Evolutionary conservation across 106 monocot genomes (phyloP).

Genomic region (Vanilla planifolia): DNA sequence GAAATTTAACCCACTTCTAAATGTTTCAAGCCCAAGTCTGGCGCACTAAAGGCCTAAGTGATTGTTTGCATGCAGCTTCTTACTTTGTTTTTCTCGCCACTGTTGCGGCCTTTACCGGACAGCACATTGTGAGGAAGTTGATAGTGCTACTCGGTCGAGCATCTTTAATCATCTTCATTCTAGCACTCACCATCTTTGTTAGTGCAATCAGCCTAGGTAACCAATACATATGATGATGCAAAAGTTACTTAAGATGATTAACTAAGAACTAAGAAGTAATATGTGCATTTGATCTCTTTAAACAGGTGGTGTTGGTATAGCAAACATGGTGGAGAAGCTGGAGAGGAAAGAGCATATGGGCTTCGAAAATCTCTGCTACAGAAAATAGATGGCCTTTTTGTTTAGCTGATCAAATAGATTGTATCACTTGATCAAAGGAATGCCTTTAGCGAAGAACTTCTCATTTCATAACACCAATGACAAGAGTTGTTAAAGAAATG

Average conservation of each 20-base stretch:
- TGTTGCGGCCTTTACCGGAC: slow-evolving; percentile 60
- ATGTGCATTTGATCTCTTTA: neutral
- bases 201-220: slow-evolving; percentile 61
- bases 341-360: slow-evolving; percentile 55
- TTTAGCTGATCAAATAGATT: too few relatives aligned
- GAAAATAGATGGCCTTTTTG: too few relatives aligned
- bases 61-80: slow-evolving; percentile 23
- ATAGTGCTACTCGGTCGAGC: slow-evolving; percentile 44
- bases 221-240: neutral
- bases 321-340: slow-evolving; percentile 50
- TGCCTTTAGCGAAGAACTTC: too few relatives aligned
- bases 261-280: neutral
- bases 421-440: too few relatives aligned
- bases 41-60: neutral
- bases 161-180: slow-evolving; percentile 51
- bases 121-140: slow-evolving; percentile 41
- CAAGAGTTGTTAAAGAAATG: too few relatives aligned
- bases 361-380: slow-evolving; percentile 55
- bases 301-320: slow-evolving; percentile 57
- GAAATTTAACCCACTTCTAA: neutral
- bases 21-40: neutral
- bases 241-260: neutral
- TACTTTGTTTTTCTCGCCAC: slow-evolving; percentile 52
- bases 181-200: slow-evolving; percentile 44
- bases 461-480: too few relatives aligned